A percentile compares a stretch with the other conserved stretches of the same genome.
These are phyloP conservation scores for Cornus suecica DNA, from an alignment of 148 eudicot genomes.

Conservation along the genomic window DNA sequence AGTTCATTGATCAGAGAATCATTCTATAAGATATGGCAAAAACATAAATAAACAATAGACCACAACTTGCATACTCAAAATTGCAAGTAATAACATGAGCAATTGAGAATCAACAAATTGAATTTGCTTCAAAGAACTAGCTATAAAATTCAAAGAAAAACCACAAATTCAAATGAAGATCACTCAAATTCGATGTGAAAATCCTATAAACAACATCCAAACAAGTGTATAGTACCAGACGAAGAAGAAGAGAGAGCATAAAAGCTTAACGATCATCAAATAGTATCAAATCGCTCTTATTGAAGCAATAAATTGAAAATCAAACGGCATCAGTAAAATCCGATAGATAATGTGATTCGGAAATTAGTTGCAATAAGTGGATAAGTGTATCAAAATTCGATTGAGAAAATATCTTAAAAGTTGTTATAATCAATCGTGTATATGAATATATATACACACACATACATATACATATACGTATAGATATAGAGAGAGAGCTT, in stretches of 20 bases:
- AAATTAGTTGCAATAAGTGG: neutral
- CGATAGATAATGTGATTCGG: neutral
- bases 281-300: neutral
- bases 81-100: too few relatives aligned
- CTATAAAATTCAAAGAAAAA: too few relatives aligned
- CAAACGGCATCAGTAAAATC: neutral
- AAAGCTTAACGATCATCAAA: neutral
- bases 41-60: neutral
- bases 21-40: neutral
- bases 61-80: neutral
- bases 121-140: neutral
- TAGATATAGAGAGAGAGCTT: conserved; percentile 9
- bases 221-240: neutral
- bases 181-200: too few relatives aligned
- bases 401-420: conserved; percentile 1
- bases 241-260: neutral
- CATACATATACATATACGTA: too few relatives aligned
- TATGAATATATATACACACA: neutral
- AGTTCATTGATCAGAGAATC: too few relatives aligned
- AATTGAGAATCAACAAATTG: too few relatives aligned
- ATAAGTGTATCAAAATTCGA: neutral
- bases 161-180: neutral
- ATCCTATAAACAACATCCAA: too few relatives aligned
- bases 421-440: neutral
- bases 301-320: neutral